Base-by-base conservation (phyloP, 768 basidiomycete genomes). In the Naganishia onofrii region DNA sequence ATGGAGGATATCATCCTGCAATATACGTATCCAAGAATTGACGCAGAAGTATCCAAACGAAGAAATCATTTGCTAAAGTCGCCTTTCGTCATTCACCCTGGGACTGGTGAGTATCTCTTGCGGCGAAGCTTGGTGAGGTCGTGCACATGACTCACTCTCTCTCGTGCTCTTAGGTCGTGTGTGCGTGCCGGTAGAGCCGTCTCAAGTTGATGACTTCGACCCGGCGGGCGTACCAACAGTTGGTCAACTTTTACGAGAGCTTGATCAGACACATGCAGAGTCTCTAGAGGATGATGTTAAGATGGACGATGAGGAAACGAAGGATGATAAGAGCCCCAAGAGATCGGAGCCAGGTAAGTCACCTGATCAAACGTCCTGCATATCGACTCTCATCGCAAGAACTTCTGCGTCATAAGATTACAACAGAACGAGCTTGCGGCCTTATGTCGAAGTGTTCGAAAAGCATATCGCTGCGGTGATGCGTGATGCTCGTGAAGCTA, bases 61-160 rank as follows among this genome's bases (percentile, higher is more conserved):
- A 86, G 93, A 60, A 98, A 99, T 82, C 96, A 99, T 84, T 85
- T 99, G 83, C 86, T 99, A 66, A 99, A 99, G 82, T 90, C 92
- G 26, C 96, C 96, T 0, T 99, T 99, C 81, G 96, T 94, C 78
- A 84, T 98, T 0, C 96, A 99, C 81, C 96, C 96, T 0, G 91
- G 91, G 73, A 99, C 96, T 1, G 82, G 83, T 83, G 21, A 72
- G 82, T 73, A 17, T 23, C 17, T 28, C 42, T 26, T 44, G 3
- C 23, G 28, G 2, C 5, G 13, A 15, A 7, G 42, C 13, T 17
- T 26, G 0, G 38, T 21, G 23, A 34, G 12, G 51, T 32, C 42
- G n/a, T 17, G 21, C 57, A 48, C 44, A 46, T 71, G 28, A 9
- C 29, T 26, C 23, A 29, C 55, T 17, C 3, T 23, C 32, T 17